Base-by-base conservation (phyloP, 305 asterid species). In the Fraxinus sp. region DNA sequence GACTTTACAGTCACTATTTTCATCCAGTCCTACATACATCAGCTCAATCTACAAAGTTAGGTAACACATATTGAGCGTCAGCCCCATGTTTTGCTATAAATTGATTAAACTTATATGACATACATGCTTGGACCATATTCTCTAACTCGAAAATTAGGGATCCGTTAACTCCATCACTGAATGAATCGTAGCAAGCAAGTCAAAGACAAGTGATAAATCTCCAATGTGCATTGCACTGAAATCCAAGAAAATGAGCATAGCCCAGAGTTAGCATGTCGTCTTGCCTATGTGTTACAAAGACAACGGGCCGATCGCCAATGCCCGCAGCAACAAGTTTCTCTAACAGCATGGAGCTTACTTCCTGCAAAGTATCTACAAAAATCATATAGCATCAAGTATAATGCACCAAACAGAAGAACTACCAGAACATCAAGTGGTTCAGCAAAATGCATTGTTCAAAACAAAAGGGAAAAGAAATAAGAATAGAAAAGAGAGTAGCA, bases 221-320 rank as follows among this genome's bases (percentile, higher is more conserved):
- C 44, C 80, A 10, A 79, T 74, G 72, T 49, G 74, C 79, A 80
- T 22, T 46, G 49, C 36, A 33, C 4, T 33, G n/a, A 32, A 37
- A 24, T 79, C 79, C 74, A 36, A 57, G 59, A 39, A 28, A 41
- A 79, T 32, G 22, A 1, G 80, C 13, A 20, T 10, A 49, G 71
- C 22, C 18, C 78, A 85, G 36, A 70, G 66, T 72, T 72, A 68
- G 59, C 68, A 83, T 66, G 83, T 8, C 73, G 74, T 79, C 91
- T 89, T 79, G 77, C 99, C 99, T 96, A 87, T 96, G 98, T n/a
- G 99, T 93, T 62, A 96, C 91, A 86, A 93, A 96, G 82, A 96
- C 89, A 78, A 96, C 98, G 0, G 98, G 99, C 30, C 98, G 94
- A 83, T 93, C 93, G 73, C 99, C 99, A 87, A 96, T 94, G 76